phyloP scores from a whole-genome alignment of 306 rosid species.

The Luffa acutangula region DNA sequence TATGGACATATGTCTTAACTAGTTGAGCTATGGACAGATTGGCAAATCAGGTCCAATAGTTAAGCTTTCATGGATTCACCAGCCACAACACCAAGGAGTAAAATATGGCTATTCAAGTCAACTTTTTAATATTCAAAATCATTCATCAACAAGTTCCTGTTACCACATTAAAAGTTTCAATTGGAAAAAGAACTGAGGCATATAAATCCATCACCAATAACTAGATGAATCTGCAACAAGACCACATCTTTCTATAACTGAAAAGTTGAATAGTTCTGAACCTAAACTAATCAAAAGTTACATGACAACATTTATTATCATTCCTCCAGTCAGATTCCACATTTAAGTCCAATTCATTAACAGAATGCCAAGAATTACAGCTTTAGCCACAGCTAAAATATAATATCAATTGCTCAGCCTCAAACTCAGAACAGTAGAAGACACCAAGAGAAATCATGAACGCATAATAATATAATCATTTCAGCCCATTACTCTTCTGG shows the following conservation, averaged over 20 bases:
- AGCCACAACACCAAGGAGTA: background rate
- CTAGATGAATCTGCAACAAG: background rate
- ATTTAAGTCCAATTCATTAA: background rate
- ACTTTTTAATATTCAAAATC: background rate
- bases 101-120: background rate
- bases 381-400: background rate
- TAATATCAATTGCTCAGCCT: background rate
- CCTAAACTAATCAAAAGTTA: background rate
- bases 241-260: background rate
- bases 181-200: background rate
- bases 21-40: too few species aligned
- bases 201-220: background rate
- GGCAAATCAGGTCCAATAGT: too few species aligned
- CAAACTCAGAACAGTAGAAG: background rate
- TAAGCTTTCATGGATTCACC: background rate
- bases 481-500: background rate
- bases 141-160: background rate
- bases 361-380: background rate
- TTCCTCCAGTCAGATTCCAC: background rate
- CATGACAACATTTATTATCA: background rate
- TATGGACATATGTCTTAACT: too few species aligned
- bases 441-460: background rate
- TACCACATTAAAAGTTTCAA: background rate
- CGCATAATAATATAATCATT: background rate
- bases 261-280: background rate